These are phyloP conservation scores for Malassezia restricta DNA, from an alignment of 1,284 basidiomycete species.

Conservation along the genomic window DNA sequence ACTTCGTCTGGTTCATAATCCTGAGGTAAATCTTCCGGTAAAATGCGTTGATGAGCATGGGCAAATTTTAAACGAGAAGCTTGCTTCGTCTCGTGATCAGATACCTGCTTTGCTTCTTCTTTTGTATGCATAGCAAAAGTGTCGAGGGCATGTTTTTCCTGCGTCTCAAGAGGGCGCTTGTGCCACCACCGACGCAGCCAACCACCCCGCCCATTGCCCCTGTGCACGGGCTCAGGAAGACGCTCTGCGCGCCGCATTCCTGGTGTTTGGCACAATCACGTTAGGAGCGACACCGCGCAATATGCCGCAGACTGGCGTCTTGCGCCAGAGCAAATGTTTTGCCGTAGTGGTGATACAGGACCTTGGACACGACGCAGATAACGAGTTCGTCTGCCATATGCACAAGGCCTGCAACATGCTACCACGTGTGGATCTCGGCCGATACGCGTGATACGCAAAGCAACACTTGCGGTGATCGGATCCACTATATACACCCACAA, in stretches of 20 bases:
- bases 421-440: slow-evolving; percentile 6
- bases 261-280: no score
- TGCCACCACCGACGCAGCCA: no score
- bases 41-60: slow-evolving; percentile 27
- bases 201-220: no score
- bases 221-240: no score
- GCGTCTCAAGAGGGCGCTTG: not conserved
- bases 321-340: no score
- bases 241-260: no score
- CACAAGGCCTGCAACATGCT: not conserved
- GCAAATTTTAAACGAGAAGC: slow-evolving; percentile 35
- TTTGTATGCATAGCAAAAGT: not conserved
- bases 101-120: not conserved
- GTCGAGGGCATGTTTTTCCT: not conserved
- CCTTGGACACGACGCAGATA: no score
- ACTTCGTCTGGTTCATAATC: slow-evolving; percentile 33
- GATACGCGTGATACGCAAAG: not conserved
- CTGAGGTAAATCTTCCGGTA: slow-evolving; percentile 33
- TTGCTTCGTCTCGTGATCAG: not conserved
- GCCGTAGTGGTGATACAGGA: no score
- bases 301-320: no score
- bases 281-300: no score
- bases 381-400: not conserved
- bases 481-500: not conserved
- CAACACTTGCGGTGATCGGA: slow-evolving; percentile 1